A percentile compares a stretch with the other conserved stretches of the same genome.
Evolutionary conservation across 306 rosid genomes (phyloP).

Genomic region (Dicorynia guianensis): DNA sequence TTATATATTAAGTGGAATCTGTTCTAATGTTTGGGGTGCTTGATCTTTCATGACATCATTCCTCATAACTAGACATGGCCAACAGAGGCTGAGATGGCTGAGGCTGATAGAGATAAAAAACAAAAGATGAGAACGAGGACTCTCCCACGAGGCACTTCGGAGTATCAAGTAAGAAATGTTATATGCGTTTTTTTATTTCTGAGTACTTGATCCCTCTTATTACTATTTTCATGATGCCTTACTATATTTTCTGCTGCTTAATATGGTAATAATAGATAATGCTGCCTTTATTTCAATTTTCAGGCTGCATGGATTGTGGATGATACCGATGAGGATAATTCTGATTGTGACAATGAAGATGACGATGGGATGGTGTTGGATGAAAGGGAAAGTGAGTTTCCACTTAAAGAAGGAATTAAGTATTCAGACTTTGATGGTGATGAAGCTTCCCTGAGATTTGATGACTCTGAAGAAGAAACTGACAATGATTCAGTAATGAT

Average conservation of each 20-base stretch:
- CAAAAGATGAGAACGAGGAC: constrained; percentile 64
- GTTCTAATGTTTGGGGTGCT: background rate
- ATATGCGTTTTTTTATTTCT: constrained; percentile 18
- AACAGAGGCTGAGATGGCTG: constrained; percentile 78
- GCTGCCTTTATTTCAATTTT: constrained; percentile 39
- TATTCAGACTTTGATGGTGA: constrained; percentile 68
- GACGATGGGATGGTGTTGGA: constrained; percentile 82
- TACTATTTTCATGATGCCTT: background rate
- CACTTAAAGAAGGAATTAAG: constrained; percentile 50
- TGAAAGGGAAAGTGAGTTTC: constrained; percentile 52
- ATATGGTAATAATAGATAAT: constrained; percentile 21
- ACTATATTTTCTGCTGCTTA: constrained; percentile 5
- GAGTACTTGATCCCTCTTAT: background rate
- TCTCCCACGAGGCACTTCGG: constrained; percentile 91
- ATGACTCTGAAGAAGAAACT: constrained; percentile 80
- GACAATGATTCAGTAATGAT: constrained; percentile 87
- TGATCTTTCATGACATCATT: constrained; percentile 14
- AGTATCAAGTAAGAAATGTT: constrained; percentile 73
- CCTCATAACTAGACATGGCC: constrained; percentile 85
- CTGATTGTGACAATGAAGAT: constrained; percentile 57
- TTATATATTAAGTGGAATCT: constrained; percentile 5
- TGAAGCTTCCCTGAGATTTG: constrained; percentile 62
- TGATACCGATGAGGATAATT: constrained; percentile 69
- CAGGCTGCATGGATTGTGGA: constrained; percentile 92
- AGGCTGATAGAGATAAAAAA: constrained; percentile 66